Evolutionary conservation across 768 basidiomycete genomes (phyloP), one percentile per base, ranked within the genome.

Genomic region (Hysterangium stoloniferum): DNA sequence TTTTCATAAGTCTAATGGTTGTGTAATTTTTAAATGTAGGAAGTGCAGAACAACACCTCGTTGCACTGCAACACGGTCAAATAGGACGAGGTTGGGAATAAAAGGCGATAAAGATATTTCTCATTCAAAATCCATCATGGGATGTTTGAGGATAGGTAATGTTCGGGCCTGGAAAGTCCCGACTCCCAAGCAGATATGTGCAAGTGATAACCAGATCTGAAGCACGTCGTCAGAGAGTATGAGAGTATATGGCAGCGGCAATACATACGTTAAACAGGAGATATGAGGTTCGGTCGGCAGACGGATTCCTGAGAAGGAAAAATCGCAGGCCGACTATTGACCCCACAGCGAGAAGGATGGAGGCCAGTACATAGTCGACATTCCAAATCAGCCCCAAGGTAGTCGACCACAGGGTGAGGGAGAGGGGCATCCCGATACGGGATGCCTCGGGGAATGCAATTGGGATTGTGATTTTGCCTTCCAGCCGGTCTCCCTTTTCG

Each of bases 391-490:
- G 12, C 6, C 9, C 19, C 1, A 55, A 32, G 19, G 24, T 22
- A 44, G 29, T 38, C 22, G 52, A 46, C 56, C 58, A 61, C 9
- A 34, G 25, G 13, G 54, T 33, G 11, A 61, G 17, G 9, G 50
- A 29, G 13, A 50, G 19, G n/a, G 45, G 28, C 33, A 53, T 57
- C 17, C 34, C 28, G 6, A 43, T 15, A 6, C 59, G 43, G 32
- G 54, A 55, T 12, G 24, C 41, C 29, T 56, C 47, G 12, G 60
- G 58, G 20, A 50, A 37, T 4, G 45, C 42, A 52, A 56, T 41
- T 4, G 68, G 65, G 9, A 67, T 51, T 0, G 66, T 68, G 9
- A 52, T 57, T 28, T 67, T 60, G 7, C 68, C 66, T 12, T 58
- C 53, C 22, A 34, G 53, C 20, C 48, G 52, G 44, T 68, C 68